Conservation (phyloP, 768 basidiomycete species). For the Suillus tomentosus region DNA sequence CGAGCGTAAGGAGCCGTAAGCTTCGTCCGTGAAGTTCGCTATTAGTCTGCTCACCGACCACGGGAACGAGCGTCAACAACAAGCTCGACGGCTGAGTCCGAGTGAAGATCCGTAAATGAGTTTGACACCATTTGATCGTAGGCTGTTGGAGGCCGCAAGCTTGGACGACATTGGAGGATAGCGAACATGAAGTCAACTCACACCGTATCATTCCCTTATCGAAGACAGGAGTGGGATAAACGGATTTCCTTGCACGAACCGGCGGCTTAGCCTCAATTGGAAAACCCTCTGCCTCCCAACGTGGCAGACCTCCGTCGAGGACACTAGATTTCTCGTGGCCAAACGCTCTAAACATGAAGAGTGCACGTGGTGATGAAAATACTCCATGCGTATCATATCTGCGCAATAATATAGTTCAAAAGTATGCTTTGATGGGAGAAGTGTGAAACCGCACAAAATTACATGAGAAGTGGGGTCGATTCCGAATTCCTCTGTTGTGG, state of each 20-base stretch:
- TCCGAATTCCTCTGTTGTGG: constrained; percentile 62
- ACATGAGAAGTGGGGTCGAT: constrained; percentile 78
- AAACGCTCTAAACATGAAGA: constrained; percentile 94
- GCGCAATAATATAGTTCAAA: constrained; percentile 16
- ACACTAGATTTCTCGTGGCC: constrained; percentile 86
- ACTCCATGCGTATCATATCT: constrained; percentile 91
- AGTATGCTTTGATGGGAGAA: constrained; percentile 8
- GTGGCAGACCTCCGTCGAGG: constrained; percentile 89
- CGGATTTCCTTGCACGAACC: constrained; percentile 25
- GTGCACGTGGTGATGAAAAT: constrained; percentile 89
- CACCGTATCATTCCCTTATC: constrained; percentile 49
- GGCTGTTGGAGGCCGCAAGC: constrained; percentile 42
- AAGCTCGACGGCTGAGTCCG: constrained; percentile 54
- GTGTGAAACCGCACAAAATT: constrained; percentile 57
- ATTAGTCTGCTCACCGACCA: constrained; percentile 59
- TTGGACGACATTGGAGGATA: constrained; percentile 34
- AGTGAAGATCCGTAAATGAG: constrained; percentile 47
- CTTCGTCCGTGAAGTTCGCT: constrained; percentile 6
- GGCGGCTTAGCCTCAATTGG: constrained; percentile 44
- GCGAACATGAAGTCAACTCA: constrained; percentile 32
- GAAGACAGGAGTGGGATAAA: constrained; percentile 58
- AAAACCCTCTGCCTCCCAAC: constrained; percentile 71
- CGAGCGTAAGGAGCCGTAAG: constrained; percentile 12
- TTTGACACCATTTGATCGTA: constrained; percentile 85
- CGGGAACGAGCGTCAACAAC: constrained; percentile 86